These are phyloP conservation scores for Ogataea siamensis DNA, from an alignment of 805 yeast genomes.

Conservation along the genomic window DNA sequence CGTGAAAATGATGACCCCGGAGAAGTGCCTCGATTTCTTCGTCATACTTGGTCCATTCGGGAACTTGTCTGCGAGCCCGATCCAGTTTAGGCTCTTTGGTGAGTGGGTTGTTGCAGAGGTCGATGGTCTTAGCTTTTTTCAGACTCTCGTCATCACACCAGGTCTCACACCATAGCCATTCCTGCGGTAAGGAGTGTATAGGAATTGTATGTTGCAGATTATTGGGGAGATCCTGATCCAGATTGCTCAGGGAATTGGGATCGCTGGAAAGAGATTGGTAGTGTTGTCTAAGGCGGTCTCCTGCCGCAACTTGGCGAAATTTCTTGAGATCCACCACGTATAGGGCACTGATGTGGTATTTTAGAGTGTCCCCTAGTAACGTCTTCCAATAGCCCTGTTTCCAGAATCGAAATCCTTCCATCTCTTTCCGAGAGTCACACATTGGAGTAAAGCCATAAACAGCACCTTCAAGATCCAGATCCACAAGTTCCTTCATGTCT, in stretches of 20 bases:
- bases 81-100: slow-evolving; percentile 78
- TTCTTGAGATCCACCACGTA: slow-evolving; percentile 73
- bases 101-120: slow-evolving; percentile 79
- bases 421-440: slow-evolving; percentile 77
- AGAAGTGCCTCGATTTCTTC: slow-evolving; percentile 42
- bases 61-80: slow-evolving; percentile 69
- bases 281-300: slow-evolving; percentile 77
- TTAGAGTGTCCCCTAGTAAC: slow-evolving; percentile 52
- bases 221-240: slow-evolving; percentile 94
- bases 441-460: slow-evolving; percentile 86
- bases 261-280: slow-evolving; percentile 82
- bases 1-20: slow-evolving; percentile 6
- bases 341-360: slow-evolving; percentile 81
- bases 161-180: slow-evolving; percentile 93
- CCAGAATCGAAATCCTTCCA: slow-evolving; percentile 91
- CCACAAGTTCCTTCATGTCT: slow-evolving; percentile 66
- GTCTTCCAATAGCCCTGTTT: slow-evolving; percentile 86
- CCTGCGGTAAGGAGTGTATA: slow-evolving; percentile 71
- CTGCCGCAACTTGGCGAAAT: slow-evolving; percentile 67
- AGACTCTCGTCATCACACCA: slow-evolving; percentile 76
- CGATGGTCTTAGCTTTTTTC: slow-evolving; percentile 70
- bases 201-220: slow-evolving; percentile 68
- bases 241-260: slow-evolving; percentile 71
- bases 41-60: slow-evolving; percentile 76
- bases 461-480: slow-evolving; percentile 70